A percentile compares a stretch with the other conserved stretches of the same genome.
Conservation (phyloP, 2,329 filamentous ascomycete species). For the Leptodontidium sp. region DNA sequence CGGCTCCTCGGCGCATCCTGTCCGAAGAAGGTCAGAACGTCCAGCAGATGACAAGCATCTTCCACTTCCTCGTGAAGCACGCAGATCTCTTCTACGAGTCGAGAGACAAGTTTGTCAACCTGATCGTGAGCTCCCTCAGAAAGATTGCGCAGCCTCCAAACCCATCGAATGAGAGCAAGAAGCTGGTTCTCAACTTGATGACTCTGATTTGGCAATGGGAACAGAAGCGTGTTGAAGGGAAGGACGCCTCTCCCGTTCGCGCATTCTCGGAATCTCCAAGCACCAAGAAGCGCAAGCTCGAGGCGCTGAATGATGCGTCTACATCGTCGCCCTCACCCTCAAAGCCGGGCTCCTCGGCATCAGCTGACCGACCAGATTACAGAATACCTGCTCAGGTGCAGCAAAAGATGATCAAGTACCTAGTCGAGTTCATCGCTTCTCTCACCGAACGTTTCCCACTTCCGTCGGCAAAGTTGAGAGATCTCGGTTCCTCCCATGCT, state of each 20-base stretch:
- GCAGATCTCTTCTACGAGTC: slow-evolving; percentile 95
- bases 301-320: slow-evolving; percentile 58
- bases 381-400: slow-evolving; percentile 72
- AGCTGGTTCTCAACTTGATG: slow-evolving; percentile 89
- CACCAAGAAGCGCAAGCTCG: slow-evolving; percentile 78
- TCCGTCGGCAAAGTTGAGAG: slow-evolving; percentile 72
- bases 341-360: slow-evolving; percentile 50
- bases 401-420: slow-evolving; percentile 88
- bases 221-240: slow-evolving; percentile 76
- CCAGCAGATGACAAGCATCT: slow-evolving; percentile 96
- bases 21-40: slow-evolving; percentile 94
- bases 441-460: slow-evolving; percentile 85
- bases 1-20: slow-evolving; percentile 87
- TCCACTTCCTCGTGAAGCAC: slow-evolving; percentile 94
- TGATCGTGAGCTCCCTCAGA: slow-evolving; percentile 87
- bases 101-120: slow-evolving; percentile 85
- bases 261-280: slow-evolving; percentile 74
- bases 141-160: slow-evolving; percentile 88
- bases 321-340: slow-evolving; percentile 63
- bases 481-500: slow-evolving; percentile 55
- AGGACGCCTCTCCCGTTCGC: slow-evolving; percentile 50
- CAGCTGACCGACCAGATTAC: slow-evolving; percentile 69
- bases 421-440: slow-evolving; percentile 93
- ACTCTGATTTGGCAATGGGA: slow-evolving; percentile 94
- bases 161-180: slow-evolving; percentile 90